phyloP scores from a whole-genome alignment of 768 basidiomycete species.

The Tephrocybe sp. region DNA sequence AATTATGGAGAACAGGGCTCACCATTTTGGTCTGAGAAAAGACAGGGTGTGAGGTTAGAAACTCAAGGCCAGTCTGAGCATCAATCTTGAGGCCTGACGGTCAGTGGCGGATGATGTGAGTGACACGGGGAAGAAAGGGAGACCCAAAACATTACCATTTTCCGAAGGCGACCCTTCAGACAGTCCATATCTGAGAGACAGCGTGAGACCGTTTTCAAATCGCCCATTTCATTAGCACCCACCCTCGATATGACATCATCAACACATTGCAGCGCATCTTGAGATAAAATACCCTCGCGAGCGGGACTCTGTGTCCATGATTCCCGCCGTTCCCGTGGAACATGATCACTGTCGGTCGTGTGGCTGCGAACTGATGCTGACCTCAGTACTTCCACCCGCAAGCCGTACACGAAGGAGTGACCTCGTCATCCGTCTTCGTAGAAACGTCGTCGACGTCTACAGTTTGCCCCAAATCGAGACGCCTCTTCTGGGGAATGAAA shows the following conservation, averaged over 20 bases:
- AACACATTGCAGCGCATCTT: constrained; percentile 91
- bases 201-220: neutral
- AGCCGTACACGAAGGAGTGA: constrained; percentile 16
- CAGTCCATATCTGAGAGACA: constrained; percentile 68
- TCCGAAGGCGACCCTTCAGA: constrained; percentile 89
- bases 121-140: neutral
- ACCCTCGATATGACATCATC: constrained; percentile 94
- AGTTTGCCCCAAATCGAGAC: constrained; percentile 36
- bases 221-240: constrained; percentile 22
- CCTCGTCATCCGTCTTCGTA: constrained; percentile 59
- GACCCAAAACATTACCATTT: constrained; percentile 48
- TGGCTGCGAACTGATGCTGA: constrained; percentile 36
- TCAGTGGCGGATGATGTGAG: neutral
- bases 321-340: constrained; percentile 93
- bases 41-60: constrained; percentile 59
- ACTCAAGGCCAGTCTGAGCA: constrained; percentile 81
- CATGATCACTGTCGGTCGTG: constrained; percentile 86
- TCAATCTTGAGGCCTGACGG: constrained; percentile 76
- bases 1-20: constrained; percentile 3
- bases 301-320: constrained; percentile 85
- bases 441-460: constrained; percentile 33
- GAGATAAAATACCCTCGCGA: constrained; percentile 79
- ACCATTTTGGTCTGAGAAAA: constrained; percentile 72
- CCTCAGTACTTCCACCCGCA: neutral
- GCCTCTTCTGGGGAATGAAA: constrained; percentile 64